phyloP scores from a whole-genome alignment of 345 rosid species.

The Populus tremula region DNA sequence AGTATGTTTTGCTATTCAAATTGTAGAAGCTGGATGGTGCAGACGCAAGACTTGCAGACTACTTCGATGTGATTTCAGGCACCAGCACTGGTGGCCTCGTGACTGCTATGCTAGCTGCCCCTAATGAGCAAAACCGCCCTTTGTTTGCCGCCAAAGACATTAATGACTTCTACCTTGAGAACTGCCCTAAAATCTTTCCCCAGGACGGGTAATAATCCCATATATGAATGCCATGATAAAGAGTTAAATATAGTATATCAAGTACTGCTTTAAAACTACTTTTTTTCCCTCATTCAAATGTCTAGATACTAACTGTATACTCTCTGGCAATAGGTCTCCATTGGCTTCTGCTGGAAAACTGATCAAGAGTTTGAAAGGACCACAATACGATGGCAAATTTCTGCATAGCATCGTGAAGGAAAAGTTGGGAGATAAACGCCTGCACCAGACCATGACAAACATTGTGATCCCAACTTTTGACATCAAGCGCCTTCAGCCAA shows the following conservation, averaged over 20 bases:
- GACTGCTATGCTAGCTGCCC: conserved; percentile 62
- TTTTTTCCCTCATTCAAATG: not conserved
- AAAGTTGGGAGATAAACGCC: conserved; percentile 41
- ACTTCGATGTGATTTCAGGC: no score
- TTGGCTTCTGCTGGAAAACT: conserved; percentile 32
- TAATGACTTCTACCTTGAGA: conserved; percentile 21
- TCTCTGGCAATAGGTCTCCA: not conserved
- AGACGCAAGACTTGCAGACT: conserved; percentile 49
- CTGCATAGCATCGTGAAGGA: conserved; percentile 41
- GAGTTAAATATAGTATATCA: not conserved
- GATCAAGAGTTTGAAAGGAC: conserved; percentile 50
- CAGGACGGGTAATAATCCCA: conserved; percentile 5
- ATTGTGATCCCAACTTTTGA: conserved; percentile 78
- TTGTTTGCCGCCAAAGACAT: conserved; percentile 65
- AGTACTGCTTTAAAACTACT: not conserved
- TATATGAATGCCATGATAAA: not conserved
- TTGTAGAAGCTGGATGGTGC: conserved; percentile 65
- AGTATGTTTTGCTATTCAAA: not conserved
- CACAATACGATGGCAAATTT: conserved; percentile 58
- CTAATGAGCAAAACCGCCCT: conserved; percentile 55
- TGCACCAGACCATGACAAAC: conserved; percentile 63
- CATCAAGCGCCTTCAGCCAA: conserved; percentile 62
- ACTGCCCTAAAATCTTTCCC: conserved; percentile 23
- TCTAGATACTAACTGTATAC: not conserved
- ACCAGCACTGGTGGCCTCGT: conserved; percentile 52